Conservation (phyloP, 2,329 filamentous ascomycete species). For the Fusarium tupiense region DNA sequence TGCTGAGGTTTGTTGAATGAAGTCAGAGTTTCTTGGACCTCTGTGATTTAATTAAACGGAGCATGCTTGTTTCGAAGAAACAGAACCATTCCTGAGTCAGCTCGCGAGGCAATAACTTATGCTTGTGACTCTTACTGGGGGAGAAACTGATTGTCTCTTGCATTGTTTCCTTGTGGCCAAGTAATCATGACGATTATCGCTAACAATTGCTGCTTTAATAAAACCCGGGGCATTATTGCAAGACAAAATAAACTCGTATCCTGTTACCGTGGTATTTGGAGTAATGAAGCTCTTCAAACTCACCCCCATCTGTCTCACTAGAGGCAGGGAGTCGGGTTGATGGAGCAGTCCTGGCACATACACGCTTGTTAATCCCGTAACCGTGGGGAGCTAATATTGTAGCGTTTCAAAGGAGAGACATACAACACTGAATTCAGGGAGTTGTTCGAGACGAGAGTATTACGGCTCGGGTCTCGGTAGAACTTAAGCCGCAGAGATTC, state of each 20-base stretch:
- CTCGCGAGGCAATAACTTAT: neutral
- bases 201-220: neutral
- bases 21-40: neutral
- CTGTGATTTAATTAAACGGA: conserved; percentile 9
- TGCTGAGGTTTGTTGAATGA: neutral
- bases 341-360: neutral
- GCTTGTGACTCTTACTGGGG: neutral
- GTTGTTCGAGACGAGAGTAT: neutral
- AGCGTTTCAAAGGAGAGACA: conserved; percentile 18
- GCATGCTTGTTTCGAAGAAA: neutral
- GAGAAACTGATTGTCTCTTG: conserved; percentile 1
- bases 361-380: conserved; percentile 26
- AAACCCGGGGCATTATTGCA: conserved; percentile 1
- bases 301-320: conserved; percentile 21
- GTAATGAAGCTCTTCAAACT: neutral
- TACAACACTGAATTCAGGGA: conserved; percentile 1
- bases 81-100: conserved; percentile 6
- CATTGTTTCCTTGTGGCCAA: conserved; percentile 3
- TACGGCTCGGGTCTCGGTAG: conserved; percentile 20
- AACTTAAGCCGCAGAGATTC: conserved; percentile 2
- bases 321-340: conserved; percentile 17
- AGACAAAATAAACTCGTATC: neutral
- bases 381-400: conserved; percentile 14
- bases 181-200: neutral
- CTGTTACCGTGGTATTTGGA: conserved; percentile 16